These are phyloP conservation scores for Carex pumila DNA, from an alignment of 176 grass and related monocot species.

Conservation along the genomic window DNA sequence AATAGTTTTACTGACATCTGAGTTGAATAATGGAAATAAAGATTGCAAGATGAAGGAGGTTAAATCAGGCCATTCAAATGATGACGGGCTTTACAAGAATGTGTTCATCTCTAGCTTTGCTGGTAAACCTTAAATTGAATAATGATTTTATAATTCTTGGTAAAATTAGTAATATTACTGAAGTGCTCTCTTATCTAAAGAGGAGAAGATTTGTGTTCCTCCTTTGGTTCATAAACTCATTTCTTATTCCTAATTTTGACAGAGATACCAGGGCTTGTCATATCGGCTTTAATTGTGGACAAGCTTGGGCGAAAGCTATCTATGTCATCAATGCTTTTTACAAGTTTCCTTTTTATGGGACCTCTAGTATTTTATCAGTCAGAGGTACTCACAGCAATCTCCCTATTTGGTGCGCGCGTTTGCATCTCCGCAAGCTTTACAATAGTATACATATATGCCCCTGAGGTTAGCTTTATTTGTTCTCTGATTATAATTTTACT, in stretches of 20 bases:
- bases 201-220: background rate
- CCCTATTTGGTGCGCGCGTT: slow-evolving; percentile 73
- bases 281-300: slow-evolving; percentile 78
- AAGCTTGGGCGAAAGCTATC: slow-evolving; percentile 81
- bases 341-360: slow-evolving; percentile 61
- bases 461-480: slow-evolving; percentile 55
- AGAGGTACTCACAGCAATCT: slow-evolving; percentile 48
- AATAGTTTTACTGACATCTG: slow-evolving; percentile 88
- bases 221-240: background rate
- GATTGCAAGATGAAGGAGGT: slow-evolving; percentile 48
- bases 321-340: slow-evolving; percentile 87
- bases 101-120: slow-evolving; percentile 97
- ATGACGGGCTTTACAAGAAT: slow-evolving; percentile 66
- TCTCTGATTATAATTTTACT: background rate
- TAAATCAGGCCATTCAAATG: slow-evolving; percentile 41
- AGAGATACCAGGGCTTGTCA: slow-evolving; percentile 83
- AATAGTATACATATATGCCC: slow-evolving; percentile 91
- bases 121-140: slow-evolving; percentile 33
- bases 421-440: slow-evolving; percentile 85
- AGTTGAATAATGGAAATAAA: slow-evolving; percentile 73
- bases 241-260: slow-evolving; percentile 21
- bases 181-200: background rate
- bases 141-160: background rate
- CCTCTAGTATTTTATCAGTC: slow-evolving; percentile 71
- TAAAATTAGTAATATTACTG: background rate